Percentiles rank a stretch among this genome's conserved stretches.
These are phyloP conservation scores for Dillenia suffruticosa DNA, from an alignment of 164 flowering plant genomes.

Conservation along the genomic window DNA sequence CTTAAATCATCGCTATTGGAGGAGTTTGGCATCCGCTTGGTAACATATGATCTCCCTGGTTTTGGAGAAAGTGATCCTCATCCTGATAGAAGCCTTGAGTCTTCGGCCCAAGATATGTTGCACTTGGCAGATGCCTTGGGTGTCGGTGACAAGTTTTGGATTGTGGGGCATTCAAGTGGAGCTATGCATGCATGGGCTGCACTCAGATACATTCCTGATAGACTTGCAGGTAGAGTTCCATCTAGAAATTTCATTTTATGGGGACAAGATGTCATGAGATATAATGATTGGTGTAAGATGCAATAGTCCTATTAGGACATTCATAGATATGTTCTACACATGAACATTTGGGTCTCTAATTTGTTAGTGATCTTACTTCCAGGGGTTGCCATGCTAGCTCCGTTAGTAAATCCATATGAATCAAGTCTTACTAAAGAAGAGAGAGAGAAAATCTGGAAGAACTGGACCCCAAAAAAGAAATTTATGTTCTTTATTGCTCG, in stretches of 20 bases:
- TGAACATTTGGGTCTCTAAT: background rate
- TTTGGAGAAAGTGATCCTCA: constrained; percentile 99
- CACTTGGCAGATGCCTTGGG: constrained; percentile 60
- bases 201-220: constrained; percentile 69
- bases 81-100: constrained; percentile 63
- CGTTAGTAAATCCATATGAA: constrained; percentile 86
- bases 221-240: constrained; percentile 58
- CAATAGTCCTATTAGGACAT: too few relatives aligned
- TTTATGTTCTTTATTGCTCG: constrained; percentile 64
- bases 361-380: constrained; percentile 17
- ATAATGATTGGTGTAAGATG: too few relatives aligned
- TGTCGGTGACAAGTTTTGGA: constrained; percentile 77
- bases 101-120: constrained; percentile 81
- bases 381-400: constrained; percentile 91
- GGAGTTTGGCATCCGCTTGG: constrained; percentile 83
- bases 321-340: too few relatives aligned
- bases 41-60: constrained; percentile 98
- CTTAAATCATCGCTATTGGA: constrained; percentile 57
- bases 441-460: constrained; percentile 59
- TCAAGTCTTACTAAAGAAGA: constrained; percentile 85
- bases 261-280: too few relatives aligned
- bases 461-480: constrained; percentile 67
- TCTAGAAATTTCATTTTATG: too few relatives aligned
- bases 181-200: constrained; percentile 92
- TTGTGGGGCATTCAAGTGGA: constrained; percentile 75